These are phyloP conservation scores for Endogone sp. DNA, from an alignment of 192 early-diverging fungal species.

Conservation along the genomic window DNA sequence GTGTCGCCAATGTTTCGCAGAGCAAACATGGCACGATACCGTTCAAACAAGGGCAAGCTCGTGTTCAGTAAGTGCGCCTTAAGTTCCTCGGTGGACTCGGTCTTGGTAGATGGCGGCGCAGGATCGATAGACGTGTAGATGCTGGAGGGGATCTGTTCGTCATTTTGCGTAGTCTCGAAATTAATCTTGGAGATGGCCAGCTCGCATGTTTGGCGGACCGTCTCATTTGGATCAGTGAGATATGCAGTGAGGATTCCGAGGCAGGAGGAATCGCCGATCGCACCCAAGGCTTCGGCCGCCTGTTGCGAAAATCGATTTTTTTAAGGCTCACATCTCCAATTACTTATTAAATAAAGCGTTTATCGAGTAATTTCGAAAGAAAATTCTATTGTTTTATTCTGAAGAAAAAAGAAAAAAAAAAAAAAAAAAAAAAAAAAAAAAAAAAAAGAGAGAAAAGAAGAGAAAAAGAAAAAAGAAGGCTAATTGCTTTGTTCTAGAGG, in stretches of 20 bases:
- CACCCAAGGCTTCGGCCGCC: constrained; percentile 95
- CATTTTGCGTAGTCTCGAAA: constrained; percentile 63
- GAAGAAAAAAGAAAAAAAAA: no score
- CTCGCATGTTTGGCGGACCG: constrained; percentile 87
- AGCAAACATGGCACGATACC: constrained; percentile 95
- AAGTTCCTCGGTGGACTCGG: constrained; percentile 63
- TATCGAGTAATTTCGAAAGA: no score
- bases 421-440: no score
- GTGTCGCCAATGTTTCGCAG: constrained; percentile 80
- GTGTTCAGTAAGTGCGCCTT: constrained; percentile 61
- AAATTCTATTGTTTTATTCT: constrained; percentile 2
- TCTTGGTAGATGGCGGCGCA: constrained; percentile 71
- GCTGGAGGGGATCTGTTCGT: constrained; percentile 35
- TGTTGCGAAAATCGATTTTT: constrained; percentile 9
- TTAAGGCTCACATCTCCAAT: no score
- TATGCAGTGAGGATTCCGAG: constrained; percentile 73
- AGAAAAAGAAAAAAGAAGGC: no score
- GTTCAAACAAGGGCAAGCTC: constrained; percentile 75
- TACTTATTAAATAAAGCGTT: constrained; percentile 2
- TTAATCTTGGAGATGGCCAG: constrained; percentile 84
- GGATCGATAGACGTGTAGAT: constrained; percentile 86
- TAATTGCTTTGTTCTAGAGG: neutral
- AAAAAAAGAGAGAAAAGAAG: no score
- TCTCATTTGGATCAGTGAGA: constrained; percentile 60
- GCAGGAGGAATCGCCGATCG: constrained; percentile 71